phyloP scores from a whole-genome alignment of 148 eudicot genomes.

The Vaccinium darrowii region DNA sequence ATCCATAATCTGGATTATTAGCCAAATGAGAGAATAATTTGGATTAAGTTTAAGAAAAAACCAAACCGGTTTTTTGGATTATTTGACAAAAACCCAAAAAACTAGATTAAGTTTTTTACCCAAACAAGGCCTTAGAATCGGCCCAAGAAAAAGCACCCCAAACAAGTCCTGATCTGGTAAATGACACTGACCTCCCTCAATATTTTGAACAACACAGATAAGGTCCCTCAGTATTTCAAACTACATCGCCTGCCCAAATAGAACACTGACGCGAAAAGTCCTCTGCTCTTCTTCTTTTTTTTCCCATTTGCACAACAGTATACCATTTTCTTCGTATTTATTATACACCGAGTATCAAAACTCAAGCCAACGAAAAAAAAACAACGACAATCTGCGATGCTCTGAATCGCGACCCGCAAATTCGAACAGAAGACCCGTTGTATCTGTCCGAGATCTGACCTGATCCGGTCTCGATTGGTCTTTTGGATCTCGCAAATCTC shows the following conservation, averaged over 20 bases:
- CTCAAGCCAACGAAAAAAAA: neutral
- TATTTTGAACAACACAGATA: neutral
- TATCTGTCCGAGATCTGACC: constrained; percentile 23
- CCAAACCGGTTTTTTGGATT: too few species aligned
- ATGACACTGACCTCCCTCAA: neutral
- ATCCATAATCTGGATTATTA: too few species aligned
- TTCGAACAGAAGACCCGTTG: neutral
- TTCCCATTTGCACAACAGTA: neutral
- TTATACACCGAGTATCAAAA: neutral
- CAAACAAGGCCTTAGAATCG: too few species aligned
- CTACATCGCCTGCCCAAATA: neutral
- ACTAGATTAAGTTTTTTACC: too few species aligned
- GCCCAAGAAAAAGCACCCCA: too few species aligned
- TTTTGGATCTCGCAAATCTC: neutral
- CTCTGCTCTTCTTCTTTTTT: neutral
- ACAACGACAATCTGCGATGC: constrained; percentile 1
- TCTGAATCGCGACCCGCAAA: constrained; percentile 31
- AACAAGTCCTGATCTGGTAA: too few species aligned
- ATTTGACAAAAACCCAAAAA: too few species aligned
- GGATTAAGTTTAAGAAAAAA: too few species aligned
- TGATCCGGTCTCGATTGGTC: constrained; percentile 8
- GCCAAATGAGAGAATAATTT: too few species aligned
- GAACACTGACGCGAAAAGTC: constrained; percentile 5
- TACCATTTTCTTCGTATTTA: neutral
- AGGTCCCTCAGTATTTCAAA: neutral